Conservation (phyloP, 108 stramenopile species). For the Skeletonema grethae region DNA sequence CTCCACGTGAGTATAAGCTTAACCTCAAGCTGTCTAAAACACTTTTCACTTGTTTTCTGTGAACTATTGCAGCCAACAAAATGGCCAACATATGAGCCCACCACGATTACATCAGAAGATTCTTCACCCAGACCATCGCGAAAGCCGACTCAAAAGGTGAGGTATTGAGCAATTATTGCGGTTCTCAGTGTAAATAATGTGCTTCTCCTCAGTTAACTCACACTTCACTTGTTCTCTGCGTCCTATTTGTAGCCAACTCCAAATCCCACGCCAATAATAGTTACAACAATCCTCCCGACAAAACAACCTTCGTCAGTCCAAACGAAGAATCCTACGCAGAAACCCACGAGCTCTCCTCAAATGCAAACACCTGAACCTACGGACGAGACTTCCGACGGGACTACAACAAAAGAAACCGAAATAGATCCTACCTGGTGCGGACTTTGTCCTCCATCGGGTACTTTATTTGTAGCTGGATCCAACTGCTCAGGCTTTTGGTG, state of each 20-base stretch:
- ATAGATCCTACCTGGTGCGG: background rate
- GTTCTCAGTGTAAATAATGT: no score
- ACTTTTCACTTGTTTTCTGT: no score
- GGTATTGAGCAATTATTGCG: background rate
- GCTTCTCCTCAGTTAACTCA: background rate
- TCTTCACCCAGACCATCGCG: background rate
- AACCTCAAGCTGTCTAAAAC: no score
- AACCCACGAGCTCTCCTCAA: background rate
- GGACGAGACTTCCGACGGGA: background rate
- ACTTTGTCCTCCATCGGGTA: background rate
- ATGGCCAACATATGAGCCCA: background rate
- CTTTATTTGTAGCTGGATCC: background rate
- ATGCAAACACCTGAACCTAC: background rate
- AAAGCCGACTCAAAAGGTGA: constrained; percentile 3
- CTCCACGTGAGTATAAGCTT: no score
- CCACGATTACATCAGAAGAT: background rate
- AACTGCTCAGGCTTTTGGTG: background rate
- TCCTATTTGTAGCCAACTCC: background rate
- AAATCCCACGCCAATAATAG: background rate
- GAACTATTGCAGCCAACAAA: background rate
- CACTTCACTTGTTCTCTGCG: background rate
- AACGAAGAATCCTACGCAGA: background rate
- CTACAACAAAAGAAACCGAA: background rate
- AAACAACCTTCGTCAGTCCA: background rate
- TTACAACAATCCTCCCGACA: background rate